Percentiles rank a stretch among this genome's conserved stretches.
Evolutionary conservation across 495 filamentous ascomycete genomes (phyloP).

Genomic region (Trichocladium antarcticum): DNA sequence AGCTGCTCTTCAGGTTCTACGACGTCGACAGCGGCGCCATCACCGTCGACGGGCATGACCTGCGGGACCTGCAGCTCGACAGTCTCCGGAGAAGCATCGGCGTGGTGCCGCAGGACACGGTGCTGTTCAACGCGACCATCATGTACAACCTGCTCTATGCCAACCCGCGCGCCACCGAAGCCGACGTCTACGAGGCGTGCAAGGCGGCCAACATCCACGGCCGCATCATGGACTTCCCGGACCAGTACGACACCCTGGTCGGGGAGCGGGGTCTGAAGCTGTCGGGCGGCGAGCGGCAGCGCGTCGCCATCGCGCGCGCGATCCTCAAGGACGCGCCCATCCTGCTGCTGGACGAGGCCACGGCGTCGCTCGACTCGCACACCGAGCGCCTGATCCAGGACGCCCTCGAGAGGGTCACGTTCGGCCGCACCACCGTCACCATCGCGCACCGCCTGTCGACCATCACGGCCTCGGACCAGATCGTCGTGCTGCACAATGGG

Average conservation of each 20-base stretch:
- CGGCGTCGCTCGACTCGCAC: constrained; percentile 61
- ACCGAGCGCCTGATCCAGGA: constrained; percentile 63
- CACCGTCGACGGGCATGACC: constrained; percentile 67
- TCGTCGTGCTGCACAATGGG: constrained; percentile 76
- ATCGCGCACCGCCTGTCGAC: constrained; percentile 68
- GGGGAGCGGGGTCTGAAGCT: constrained; percentile 92
- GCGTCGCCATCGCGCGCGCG: too few species aligned
- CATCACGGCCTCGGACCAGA: constrained; percentile 83
- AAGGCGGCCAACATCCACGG: constrained; percentile 87
- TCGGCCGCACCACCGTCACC: constrained; percentile 27
- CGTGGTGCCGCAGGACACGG: constrained; percentile 89
- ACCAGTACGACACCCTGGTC: constrained; percentile 78
- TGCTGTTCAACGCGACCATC: constrained; percentile 86
- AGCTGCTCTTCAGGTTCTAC: constrained; percentile 86
- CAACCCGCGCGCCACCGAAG: constrained; percentile 67
- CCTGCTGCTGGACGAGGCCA: constrained; percentile 92
- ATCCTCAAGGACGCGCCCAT: constrained; percentile 22
- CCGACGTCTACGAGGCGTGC: constrained; percentile 76
- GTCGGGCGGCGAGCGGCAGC: constrained; percentile 54
- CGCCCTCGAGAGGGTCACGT: constrained; percentile 52
- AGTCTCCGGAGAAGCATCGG: constrained; percentile 38
- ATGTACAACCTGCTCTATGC: constrained; percentile 95
- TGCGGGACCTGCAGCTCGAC: constrained; percentile 73
- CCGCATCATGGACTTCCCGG: constrained; percentile 82
- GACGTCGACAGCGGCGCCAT: constrained; percentile 65